Evolutionary conservation across 352 stramenopile genomes (phyloP), one percentile per base, ranked within the genome.

Genomic region (Pythium utonaiense): DNA sequence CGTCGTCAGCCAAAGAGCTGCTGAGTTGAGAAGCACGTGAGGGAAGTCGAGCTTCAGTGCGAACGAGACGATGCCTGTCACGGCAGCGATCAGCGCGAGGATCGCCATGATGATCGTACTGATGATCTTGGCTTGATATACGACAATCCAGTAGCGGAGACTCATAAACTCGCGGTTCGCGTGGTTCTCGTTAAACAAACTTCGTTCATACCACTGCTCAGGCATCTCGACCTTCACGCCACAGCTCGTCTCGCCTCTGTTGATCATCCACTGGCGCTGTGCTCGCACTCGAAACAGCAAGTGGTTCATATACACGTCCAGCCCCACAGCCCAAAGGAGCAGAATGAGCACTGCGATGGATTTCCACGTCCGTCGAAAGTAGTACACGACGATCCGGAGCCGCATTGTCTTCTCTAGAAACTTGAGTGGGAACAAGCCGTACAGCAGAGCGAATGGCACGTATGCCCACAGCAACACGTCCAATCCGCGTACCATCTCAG

Each of bases 11-110:
- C 78, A 90, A 42, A 88, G 64, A 1, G 79, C 64, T 4, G 76
- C 58, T 30, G 74, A 77, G 45, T 83, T 69, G 49, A 86, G 48
- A 9, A 91, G 31, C 27, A 89, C 81, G 30, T 93, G 83, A 3
- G 74, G 77, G 54, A 93, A 93, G 53, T 91, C 80, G 24, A 93
- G 67, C 59, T 91, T 90, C 64, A 93, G 70, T 2, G 81, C 74
- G 9, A 91, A 71, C n/a, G 76, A 74, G 7, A 93, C 66, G 49
- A 93, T 88, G 19, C 83, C 74, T 28, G 79, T 64, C 49, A 88
- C 75, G 0, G 84, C 73, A 1, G 74, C 72, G 3, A 89, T 47
- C 17, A 87, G 66, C 3, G 82, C 80, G n/a, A 92, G 53, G 3
- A 89, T 66, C 0, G 69, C 79, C 58, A 89, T 86, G 28, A 88